Evolutionary conservation across 768 basidiomycete genomes (phyloP), one percentile per base, ranked within the genome.

Genomic region (Naganishia antarctica): DNA sequence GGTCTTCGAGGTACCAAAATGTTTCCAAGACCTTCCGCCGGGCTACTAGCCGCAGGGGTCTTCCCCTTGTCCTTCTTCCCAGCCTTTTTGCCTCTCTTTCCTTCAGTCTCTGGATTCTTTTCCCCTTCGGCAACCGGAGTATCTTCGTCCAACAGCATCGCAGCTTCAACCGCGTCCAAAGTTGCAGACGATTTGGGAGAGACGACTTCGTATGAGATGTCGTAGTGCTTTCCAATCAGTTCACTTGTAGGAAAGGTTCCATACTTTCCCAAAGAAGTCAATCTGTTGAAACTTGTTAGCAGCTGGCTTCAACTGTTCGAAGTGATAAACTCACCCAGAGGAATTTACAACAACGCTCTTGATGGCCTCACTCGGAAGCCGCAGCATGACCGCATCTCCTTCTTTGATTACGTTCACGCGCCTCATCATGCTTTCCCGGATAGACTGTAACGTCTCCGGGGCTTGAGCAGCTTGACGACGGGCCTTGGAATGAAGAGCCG

Each of bases 131-230:
- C 13, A n/a, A 34, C 49, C 26, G 62, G 62, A 13, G 62, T 63
- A 41, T 45, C 57, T n/a, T 40, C 53, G 45, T 53, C 34, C 41
- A 53, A 37, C 13, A 46, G 44, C n/a, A 58, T 44, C 43, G 50
- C 63, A 5, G 47, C 43, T 43, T 58, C 51, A 8, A 28, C 32
- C 16, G 11, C 45, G 8, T 40, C 51, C 12, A 21, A 9, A 40
- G n/a, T 43, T 37, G 32, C 31, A 7, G 53, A 40, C 6, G 53
- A 34, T 21, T 29, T 62, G 21, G 62, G 62, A 25, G 64, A 34
- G 18, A 80, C 75, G 62, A 98, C 87, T 75, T 97, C 91, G 76
- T 93, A 91, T 0, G 89, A 86, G 64, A 92, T 81, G 4, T 94
- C 96, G 74, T 88, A 97, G 1, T 86, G 87, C 65, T 90, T 84